These are phyloP conservation scores for Pichia nakasei DNA, from an alignment of 805 yeast species.

Conservation along the genomic window DNA sequence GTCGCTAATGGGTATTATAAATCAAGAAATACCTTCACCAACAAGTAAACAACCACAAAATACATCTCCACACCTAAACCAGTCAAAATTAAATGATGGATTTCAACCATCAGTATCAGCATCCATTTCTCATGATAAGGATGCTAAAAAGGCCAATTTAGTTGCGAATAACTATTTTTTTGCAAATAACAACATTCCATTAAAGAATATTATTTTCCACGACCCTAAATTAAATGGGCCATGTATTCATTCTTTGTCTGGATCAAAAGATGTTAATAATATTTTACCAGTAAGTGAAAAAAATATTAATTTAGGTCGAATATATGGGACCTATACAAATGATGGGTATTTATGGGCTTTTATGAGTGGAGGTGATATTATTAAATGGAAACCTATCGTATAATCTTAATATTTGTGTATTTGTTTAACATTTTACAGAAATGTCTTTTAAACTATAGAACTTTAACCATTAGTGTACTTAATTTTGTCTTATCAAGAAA, in stretches of 20 bases:
- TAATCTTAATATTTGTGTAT: too few species aligned
- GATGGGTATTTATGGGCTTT: slow-evolving; percentile 29
- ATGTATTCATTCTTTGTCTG: slow-evolving; percentile 19
- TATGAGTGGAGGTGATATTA: slow-evolving; percentile 29
- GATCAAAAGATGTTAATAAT: slow-evolving; percentile 21
- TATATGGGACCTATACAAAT: slow-evolving; percentile 26
- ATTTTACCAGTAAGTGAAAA: slow-evolving; percentile 28
- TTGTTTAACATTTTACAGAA: too few species aligned
- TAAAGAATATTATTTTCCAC: neutral
- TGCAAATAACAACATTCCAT: neutral
- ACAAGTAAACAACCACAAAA: slow-evolving; percentile 3
- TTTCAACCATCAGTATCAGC: neutral
- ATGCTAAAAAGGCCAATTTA: neutral
- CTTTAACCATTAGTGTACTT: too few species aligned
- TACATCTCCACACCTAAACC: neutral
- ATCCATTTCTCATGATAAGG: neutral
- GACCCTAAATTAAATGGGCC: slow-evolving; percentile 1
- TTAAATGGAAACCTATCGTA: slow-evolving; percentile 27
- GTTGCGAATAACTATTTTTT: neutral
- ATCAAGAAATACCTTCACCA: slow-evolving; percentile 15
- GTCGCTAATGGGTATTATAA: slow-evolving; percentile 22
- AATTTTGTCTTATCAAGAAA: too few species aligned
- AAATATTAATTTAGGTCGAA: slow-evolving; percentile 26
- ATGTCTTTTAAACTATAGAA: too few species aligned
- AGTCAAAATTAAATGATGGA: slow-evolving; percentile 1